Evolutionary conservation across 2,329 filamentous ascomycete genomes (phyloP), one percentile per base, ranked within the genome.

Genomic region (Alternaria sp.): DNA sequence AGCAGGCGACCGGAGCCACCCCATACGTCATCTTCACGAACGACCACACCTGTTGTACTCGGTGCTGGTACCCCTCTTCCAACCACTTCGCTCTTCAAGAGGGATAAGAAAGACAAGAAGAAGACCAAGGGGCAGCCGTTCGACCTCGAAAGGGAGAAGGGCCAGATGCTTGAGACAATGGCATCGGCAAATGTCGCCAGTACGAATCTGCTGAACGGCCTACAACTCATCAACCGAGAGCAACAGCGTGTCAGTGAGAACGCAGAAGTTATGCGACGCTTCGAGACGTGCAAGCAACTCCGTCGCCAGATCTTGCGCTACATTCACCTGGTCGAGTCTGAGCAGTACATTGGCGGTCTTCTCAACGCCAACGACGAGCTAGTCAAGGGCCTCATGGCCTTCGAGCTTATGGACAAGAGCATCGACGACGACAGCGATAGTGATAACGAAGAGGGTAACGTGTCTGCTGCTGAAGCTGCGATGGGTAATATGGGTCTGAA

Each of bases 301-400:
- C 88, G 96, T 53, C 87, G 93, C 61, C 92, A 93, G 77, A 92
- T 98, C 28, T 78, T 98, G 43, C 91, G 94, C 60, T 98, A 97
- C 78, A 97, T 98, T 67, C 93, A 98, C 75, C 87, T 94, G 55
- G 91, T 98, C 12, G 93, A 97, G 77, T 90, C 78, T 3, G 95
- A 98, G 75, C 90, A 98, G 74, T 97, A 92, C 86, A 89, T 99
- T 9, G 96, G 95, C 45, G 90, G 93, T 64, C 86, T 99, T 5
- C 89, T 99, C 18, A 93, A 96, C 74, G 94, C 95, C 68, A 98
- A 99, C 74, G 96, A 99, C 73, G 92, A 97, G 80, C 89, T 99
- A n/a, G 92, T 98, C 44, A 91, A 91, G 65, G 93, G 94, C 2
- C 86, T 99, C 61, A 97, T 97, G 88, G 92, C 94, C 0, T 99